Percentiles rank a stretch among this genome's conserved stretches.
Evolutionary conservation across 805 yeast genomes (phyloP).

Genomic region (Wickerhamomyces ciferrii): DNA sequence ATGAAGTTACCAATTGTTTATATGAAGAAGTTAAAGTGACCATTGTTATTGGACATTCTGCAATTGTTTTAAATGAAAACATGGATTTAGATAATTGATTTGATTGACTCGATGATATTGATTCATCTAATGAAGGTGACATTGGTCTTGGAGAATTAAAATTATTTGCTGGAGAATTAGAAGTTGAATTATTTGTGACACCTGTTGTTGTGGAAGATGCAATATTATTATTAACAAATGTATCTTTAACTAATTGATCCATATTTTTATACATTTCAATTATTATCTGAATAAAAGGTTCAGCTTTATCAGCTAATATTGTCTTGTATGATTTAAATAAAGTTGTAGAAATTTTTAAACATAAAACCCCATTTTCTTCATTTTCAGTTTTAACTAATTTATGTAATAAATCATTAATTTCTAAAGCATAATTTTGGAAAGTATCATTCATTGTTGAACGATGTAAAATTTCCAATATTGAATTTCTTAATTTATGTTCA

Average conservation of each 20-base stretch:
- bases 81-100: conserved; percentile 62
- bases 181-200: neutral
- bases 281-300: conserved; percentile 72
- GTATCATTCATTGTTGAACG: conserved; percentile 80
- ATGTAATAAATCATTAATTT: conserved; percentile 55
- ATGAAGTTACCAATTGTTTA: conserved; percentile 64
- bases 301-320: conserved; percentile 62
- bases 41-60: conserved; percentile 97
- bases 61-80: conserved; percentile 82
- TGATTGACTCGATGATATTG: conserved; percentile 30
- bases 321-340: conserved; percentile 81
- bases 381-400: conserved; percentile 67
- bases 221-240: conserved; percentile 40
- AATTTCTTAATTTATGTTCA: conserved; percentile 74
- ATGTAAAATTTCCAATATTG: conserved; percentile 73
- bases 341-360: conserved; percentile 82
- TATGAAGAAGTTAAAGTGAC: conserved; percentile 88
- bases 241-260: conserved; percentile 66
- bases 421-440: conserved; percentile 63
- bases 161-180: conserved; percentile 8
- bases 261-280: conserved; percentile 74
- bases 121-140: conserved; percentile 33
- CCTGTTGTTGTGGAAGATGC: conserved; percentile 28
- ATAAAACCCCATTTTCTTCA: conserved; percentile 91
- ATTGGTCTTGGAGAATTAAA: conserved; percentile 30